phyloP scores from a whole-genome alignment of 2,329 filamentous ascomycete genomes.

The Cladobotryum mycophilum region DNA sequence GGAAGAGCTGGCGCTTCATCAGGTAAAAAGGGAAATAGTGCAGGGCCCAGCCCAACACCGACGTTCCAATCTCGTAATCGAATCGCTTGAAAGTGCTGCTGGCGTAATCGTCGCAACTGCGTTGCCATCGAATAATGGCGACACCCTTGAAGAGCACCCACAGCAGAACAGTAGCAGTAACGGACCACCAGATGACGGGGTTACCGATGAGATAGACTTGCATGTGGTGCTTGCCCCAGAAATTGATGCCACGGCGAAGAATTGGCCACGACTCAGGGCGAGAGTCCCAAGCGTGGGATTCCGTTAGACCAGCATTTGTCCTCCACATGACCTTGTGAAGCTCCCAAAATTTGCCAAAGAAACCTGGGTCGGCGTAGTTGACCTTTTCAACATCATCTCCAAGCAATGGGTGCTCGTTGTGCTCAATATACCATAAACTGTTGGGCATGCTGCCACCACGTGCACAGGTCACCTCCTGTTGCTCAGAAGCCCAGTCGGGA shows the following conservation, averaged over 20 bases:
- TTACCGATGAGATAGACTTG: slow-evolving; percentile 97
- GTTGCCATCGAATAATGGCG: slow-evolving; percentile 87
- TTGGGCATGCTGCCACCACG: slow-evolving; percentile 87
- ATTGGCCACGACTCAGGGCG: slow-evolving; percentile 90
- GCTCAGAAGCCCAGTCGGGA: slow-evolving; percentile 94
- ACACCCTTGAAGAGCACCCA: slow-evolving; percentile 84
- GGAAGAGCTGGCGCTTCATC: slow-evolving; percentile 95
- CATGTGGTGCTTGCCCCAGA: slow-evolving; percentile 91
- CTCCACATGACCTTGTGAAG: slow-evolving; percentile 98
- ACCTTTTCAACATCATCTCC: slow-evolving; percentile 77
- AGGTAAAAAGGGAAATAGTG: slow-evolving; percentile 99
- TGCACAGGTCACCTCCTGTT: slow-evolving; percentile 98
- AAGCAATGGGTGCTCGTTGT: slow-evolving; percentile 77
- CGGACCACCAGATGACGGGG: slow-evolving; percentile 89
- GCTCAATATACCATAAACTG: slow-evolving; percentile 94
- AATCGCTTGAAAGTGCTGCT: slow-evolving; percentile 87
- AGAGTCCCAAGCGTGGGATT: slow-evolving; percentile 97
- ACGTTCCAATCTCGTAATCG: slow-evolving; percentile 91
- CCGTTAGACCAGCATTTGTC: slow-evolving; percentile 91
- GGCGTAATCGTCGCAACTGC: slow-evolving; percentile 80
- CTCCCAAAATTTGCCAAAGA: slow-evolving; percentile 97
- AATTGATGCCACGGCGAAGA: slow-evolving; percentile 92
- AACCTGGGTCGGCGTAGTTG: slow-evolving; percentile 90
- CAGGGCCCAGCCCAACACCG: slow-evolving; percentile 88
- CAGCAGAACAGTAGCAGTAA: slow-evolving; percentile 67